phyloP scores from a whole-genome alignment of 208 protist genomes.

The Crithidia thermophila region DNA sequence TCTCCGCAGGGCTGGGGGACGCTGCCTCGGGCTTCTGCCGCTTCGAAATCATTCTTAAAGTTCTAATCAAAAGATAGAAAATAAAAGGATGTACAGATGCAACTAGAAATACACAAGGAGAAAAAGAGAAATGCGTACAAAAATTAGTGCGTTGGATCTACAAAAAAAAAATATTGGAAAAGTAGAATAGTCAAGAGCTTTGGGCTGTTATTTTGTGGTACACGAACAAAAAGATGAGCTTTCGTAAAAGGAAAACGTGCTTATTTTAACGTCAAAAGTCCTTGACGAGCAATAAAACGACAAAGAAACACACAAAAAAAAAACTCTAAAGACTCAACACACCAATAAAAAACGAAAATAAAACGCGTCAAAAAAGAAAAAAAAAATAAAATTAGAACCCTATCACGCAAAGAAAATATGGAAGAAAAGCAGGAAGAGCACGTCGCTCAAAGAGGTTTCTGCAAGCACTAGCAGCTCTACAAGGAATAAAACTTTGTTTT shows the following conservation, averaged over 20 bases:
- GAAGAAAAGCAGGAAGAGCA: background rate
- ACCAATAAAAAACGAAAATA: background rate
- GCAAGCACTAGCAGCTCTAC: background rate
- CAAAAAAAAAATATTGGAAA: background rate
- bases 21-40: too few species aligned
- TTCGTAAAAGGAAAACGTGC: background rate
- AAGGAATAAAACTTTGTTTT: background rate
- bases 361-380: background rate
- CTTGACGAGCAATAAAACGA: background rate
- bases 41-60: too few species aligned
- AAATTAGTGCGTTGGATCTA: background rate
- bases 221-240: background rate
- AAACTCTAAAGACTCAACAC: background rate
- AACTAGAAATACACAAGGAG: background rate
- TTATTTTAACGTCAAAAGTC: background rate
- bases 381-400: background rate
- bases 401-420: too few species aligned
- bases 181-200: too few species aligned
- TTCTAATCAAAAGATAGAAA: background rate
- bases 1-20: too few species aligned
- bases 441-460: too few species aligned
- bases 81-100: background rate
- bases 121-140: constrained; percentile 12
- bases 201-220: too few species aligned
- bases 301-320: background rate